A percentile compares a stretch with the other conserved stretches of the same genome.
Evolutionary conservation across 495 filamentous ascomycete species (phyloP).

Genomic region (Daldinia concentrica): DNA sequence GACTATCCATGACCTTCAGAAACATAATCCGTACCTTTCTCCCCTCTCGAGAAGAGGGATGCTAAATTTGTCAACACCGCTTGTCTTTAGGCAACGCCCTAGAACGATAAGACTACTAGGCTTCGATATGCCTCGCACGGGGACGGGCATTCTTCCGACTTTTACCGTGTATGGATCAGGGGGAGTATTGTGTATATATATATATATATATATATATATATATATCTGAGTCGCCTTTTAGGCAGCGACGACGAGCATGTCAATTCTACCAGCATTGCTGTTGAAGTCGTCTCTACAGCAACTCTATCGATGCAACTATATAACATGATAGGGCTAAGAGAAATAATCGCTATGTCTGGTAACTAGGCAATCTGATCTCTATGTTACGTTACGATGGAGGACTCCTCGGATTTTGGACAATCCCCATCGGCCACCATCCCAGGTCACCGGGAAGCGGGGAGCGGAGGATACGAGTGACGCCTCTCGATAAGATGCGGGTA

Average conservation of each 20-base stretch:
- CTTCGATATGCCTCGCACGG: background rate
- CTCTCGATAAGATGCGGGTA: constrained; percentile 37
- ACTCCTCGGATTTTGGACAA: constrained; percentile 10
- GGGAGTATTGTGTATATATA: background rate
- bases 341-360: constrained; percentile 2
- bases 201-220: constrained; percentile 23
- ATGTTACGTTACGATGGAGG: constrained; percentile 3
- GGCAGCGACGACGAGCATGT: constrained; percentile 5
- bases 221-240: background rate
- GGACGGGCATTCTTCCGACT: constrained; percentile 24
- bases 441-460: constrained; percentile 37
- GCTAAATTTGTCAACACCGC: background rate
- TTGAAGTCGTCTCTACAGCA: background rate
- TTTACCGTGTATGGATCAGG: constrained; percentile 6
- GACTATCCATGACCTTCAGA: constrained; percentile 1
- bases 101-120: background rate
- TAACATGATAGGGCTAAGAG: background rate
- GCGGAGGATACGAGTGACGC: constrained; percentile 37
- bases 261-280: constrained; percentile 3
- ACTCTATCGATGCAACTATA: background rate
- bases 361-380: background rate
- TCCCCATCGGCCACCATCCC: constrained; percentile 29
- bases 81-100: background rate
- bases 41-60: constrained; percentile 4
- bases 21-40: constrained; percentile 2